Conservation (phyloP, 2,329 filamentous ascomycete species). For the Tolypocladium endophyticum region DNA sequence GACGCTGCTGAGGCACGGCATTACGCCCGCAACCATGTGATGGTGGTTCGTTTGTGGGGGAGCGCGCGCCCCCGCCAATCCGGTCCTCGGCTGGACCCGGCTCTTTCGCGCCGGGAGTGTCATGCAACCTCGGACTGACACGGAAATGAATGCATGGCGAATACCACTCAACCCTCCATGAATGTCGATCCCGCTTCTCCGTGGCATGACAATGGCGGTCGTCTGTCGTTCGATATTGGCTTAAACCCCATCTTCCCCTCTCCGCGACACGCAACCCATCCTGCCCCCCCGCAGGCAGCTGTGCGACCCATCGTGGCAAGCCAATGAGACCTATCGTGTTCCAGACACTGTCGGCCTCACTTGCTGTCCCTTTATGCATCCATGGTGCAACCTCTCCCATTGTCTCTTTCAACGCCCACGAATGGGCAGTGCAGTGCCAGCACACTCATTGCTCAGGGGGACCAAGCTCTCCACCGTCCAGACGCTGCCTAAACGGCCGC, state of each 20-base stretch:
- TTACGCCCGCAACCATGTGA: neutral
- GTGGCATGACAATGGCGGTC: neutral
- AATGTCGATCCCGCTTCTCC: neutral
- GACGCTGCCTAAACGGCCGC: neutral
- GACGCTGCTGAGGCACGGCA: neutral
- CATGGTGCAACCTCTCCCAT: neutral
- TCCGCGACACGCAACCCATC: neutral
- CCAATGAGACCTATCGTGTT: neutral
- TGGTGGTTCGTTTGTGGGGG: neutral
- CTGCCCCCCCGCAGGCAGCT: neutral
- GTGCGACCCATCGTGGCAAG: neutral
- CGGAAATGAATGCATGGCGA: neutral
- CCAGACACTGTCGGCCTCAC: neutral
- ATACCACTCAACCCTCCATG: neutral
- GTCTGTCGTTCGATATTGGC: neutral
- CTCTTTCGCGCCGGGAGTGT: neutral
- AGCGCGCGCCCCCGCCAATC: neutral
- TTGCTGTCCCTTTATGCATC: neutral
- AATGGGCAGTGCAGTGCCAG: neutral
- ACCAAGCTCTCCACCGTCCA: neutral
- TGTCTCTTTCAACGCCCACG: neutral
- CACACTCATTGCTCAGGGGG: neutral
- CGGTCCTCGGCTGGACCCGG: conserved; percentile 6
- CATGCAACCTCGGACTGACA: neutral
- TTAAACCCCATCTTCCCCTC: neutral